A percentile compares a stretch with the other conserved stretches of the same genome.
phyloP scores from a whole-genome alignment of 331 rosid genomes.

The Pyrus hybrid region DNA sequence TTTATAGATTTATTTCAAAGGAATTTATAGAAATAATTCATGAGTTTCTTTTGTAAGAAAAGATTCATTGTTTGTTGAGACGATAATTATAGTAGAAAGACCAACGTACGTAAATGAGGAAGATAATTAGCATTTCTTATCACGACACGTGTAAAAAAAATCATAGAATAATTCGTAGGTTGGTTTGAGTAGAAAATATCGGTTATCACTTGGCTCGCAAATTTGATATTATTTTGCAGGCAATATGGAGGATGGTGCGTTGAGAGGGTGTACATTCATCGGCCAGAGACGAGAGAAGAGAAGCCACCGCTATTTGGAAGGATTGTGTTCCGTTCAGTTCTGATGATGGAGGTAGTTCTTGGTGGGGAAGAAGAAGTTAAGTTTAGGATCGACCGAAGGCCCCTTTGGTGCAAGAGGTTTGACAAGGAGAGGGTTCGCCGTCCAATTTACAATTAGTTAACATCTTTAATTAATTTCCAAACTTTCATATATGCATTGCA shows the following conservation, averaged over 20 bases:
- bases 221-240: neutral
- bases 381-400: neutral
- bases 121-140: too few species aligned
- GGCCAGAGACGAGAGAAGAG: neutral
- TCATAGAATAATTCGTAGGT: too few species aligned
- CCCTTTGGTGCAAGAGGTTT: slow-evolving; percentile 22
- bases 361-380: neutral
- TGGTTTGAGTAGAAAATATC: too few species aligned
- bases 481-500: too few species aligned
- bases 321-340: slow-evolving; percentile 1
- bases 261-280: slow-evolving; percentile 19
- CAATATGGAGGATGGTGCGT: slow-evolving; percentile 11
- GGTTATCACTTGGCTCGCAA: too few species aligned
- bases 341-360: neutral
- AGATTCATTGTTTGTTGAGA: neutral
- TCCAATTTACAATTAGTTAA: neutral
- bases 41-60: neutral
- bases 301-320: slow-evolving; percentile 16
- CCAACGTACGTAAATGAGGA: too few species aligned
- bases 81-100: too few species aligned
- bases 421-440: neutral
- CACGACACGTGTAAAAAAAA: too few species aligned
- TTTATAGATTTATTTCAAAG: neutral
- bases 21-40: neutral
- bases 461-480: neutral